phyloP scores from a whole-genome alignment of 495 filamentous ascomycete genomes.

The Aspergillus saccharolyticus region DNA sequence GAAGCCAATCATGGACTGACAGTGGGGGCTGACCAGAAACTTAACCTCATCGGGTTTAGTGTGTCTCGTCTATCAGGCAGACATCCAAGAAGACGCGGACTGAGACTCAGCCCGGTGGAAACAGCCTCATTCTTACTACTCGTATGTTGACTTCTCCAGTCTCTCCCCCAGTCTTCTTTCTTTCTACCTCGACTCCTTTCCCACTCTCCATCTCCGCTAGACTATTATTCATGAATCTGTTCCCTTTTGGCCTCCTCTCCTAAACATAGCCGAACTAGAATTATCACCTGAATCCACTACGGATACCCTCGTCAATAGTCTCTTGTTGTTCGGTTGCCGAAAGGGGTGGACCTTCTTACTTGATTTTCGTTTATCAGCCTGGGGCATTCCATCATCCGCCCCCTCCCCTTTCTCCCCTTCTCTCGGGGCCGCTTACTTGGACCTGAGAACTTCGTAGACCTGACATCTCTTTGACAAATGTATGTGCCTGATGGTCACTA shows the following conservation, averaged over 20 bases:
- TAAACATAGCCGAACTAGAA: background rate
- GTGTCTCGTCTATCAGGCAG: slow-evolving; percentile 40
- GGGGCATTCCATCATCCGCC: background rate
- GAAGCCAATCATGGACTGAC: background rate
- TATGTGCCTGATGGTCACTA: background rate
- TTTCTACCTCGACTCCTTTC: slow-evolving; percentile 5
- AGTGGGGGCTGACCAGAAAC: background rate
- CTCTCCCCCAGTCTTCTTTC: too few relatives aligned
- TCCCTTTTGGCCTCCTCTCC: background rate
- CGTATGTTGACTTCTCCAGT: too few relatives aligned
- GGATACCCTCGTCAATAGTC: too few relatives aligned
- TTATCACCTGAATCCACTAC: background rate
- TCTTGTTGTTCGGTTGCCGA: background rate
- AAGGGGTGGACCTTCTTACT: background rate
- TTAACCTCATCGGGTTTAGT: slow-evolving; percentile 22
- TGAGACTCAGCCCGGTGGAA: slow-evolving; percentile 27
- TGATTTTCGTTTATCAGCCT: background rate
- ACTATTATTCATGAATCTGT: slow-evolving; percentile 6
- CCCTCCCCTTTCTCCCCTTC: background rate
- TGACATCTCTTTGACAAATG: background rate
- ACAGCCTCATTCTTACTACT: slow-evolving; percentile 11
- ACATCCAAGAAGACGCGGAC: slow-evolving; percentile 29
- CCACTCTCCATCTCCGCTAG: slow-evolving; percentile 16
- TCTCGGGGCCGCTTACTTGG: background rate
- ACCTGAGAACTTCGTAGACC: background rate